A percentile compares a stretch with the other conserved stretches of the same genome.
These are phyloP conservation scores for Pisolithus orientalis DNA, from an alignment of 768 basidiomycete species.

Conservation along the genomic window DNA sequence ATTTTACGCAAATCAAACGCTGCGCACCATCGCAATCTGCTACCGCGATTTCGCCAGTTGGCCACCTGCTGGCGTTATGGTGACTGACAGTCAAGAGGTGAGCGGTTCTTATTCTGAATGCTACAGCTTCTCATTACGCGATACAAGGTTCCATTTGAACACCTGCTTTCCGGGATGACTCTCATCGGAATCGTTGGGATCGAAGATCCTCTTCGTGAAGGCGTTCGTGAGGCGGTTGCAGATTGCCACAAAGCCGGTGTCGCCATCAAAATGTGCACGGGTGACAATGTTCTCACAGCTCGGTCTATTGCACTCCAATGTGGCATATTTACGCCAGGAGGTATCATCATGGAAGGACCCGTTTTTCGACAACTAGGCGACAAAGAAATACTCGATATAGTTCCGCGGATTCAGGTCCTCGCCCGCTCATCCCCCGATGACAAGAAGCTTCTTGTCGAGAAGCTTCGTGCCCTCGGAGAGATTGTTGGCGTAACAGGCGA, in stretches of 20 bases:
- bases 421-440: conserved; percentile 97
- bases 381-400: conserved; percentile 69
- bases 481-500: conserved; percentile 96
- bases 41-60: conserved; percentile 83
- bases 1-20: conserved; percentile 94
- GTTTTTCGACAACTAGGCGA: conserved; percentile 76
- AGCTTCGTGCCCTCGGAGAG: conserved; percentile 79
- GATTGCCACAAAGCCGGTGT: conserved; percentile 89
- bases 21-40: conserved; percentile 91
- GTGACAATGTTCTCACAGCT: conserved; percentile 92
- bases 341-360: conserved; percentile 97
- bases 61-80: conserved; percentile 57
- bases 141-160: conserved; percentile 58
- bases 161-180: conserved; percentile 66
- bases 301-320: conserved; percentile 97
- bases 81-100: conserved; percentile 49
- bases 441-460: conserved; percentile 90
- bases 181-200: conserved; percentile 91
- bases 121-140: conserved; percentile 7
- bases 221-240: conserved; percentile 83
- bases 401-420: conserved; percentile 91
- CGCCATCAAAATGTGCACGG: conserved; percentile 96
- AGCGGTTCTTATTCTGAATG: conserved; percentile 8
- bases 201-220: conserved; percentile 89
- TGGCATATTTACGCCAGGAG: conserved; percentile 89